Evolutionary conservation across 352 stramenopile genomes (phyloP).

Genomic region (Phytophthora melonis): DNA sequence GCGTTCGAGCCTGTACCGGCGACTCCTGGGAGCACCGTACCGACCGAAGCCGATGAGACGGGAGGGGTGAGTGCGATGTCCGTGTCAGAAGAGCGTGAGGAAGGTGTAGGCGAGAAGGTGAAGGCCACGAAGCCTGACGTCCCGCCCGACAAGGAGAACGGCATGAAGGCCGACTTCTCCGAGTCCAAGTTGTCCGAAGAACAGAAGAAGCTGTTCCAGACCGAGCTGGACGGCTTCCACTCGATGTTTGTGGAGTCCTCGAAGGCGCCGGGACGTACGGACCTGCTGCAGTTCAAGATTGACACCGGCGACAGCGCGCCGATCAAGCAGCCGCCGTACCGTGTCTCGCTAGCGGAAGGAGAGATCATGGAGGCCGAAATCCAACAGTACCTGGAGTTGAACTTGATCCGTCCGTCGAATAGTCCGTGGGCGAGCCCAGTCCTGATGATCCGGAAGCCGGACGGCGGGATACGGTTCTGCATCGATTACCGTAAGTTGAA

Average conservation of each 20-base stretch:
- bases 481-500: constrained; percentile 23
- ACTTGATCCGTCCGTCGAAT: neutral
- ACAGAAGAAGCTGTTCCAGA: neutral
- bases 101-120: neutral
- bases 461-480: constrained; percentile 15
- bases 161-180: neutral
- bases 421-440: constrained; percentile 11
- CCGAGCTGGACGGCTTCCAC: neutral
- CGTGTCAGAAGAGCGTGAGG: neutral
- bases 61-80: too few species aligned
- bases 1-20: neutral
- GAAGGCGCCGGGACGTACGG: constrained; percentile 5
- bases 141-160: neutral
- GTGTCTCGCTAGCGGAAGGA: constrained; percentile 7
- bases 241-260: neutral
- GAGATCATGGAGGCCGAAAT: constrained; percentile 17
- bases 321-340: constrained; percentile 20
- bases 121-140: neutral
- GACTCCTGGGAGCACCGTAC: too few species aligned
- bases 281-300: constrained; percentile 15
- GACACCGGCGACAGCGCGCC: constrained; percentile 2
- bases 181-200: neutral
- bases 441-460: neutral
- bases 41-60: too few species aligned
- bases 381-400: constrained; percentile 11